Conservation (phyloP, 129 eudicot genomes). For the Arctium lappa region DNA sequence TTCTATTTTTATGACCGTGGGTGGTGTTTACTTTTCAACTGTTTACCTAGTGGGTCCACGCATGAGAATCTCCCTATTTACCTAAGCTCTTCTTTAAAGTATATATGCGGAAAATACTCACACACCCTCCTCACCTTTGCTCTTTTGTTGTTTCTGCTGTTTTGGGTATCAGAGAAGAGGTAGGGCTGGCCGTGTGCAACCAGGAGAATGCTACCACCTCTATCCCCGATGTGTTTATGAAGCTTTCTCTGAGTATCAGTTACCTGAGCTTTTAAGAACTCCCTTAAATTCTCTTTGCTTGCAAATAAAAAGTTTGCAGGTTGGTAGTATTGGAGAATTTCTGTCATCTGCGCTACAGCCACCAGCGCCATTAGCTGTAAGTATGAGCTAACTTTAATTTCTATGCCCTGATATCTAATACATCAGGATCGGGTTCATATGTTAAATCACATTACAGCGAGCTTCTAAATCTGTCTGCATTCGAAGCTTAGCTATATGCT, state of each 20-base stretch:
- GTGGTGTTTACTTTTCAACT: too few relatives aligned
- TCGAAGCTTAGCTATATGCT: background rate
- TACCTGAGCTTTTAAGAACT: conserved; percentile 95
- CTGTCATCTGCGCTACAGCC: conserved; percentile 96
- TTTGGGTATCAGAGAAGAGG: conserved; percentile 80
- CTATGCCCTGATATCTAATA: background rate
- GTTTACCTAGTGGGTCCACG: background rate
- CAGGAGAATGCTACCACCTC: conserved; percentile 96
- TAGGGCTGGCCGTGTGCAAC: conserved; percentile 99
- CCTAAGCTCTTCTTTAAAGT: background rate
- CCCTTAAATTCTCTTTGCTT: conserved; percentile 95
- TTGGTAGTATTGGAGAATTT: conserved; percentile 86
- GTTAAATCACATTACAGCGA: background rate
- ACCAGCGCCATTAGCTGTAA: conserved; percentile 91
- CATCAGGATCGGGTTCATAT: background rate
- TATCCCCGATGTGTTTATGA: conserved; percentile 93
- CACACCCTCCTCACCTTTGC: background rate
- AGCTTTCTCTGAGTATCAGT: conserved; percentile 93
- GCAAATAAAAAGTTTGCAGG: conserved; percentile 97
- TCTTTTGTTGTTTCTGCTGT: background rate
- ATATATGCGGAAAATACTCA: background rate
- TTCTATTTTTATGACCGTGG: too few relatives aligned
- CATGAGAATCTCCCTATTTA: background rate
- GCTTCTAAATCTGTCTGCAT: background rate
- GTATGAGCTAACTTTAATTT: conserved; percentile 20